Conservation (phyloP, 176 grass and related monocot species). For the Puccinellia tenuiflora region DNA sequence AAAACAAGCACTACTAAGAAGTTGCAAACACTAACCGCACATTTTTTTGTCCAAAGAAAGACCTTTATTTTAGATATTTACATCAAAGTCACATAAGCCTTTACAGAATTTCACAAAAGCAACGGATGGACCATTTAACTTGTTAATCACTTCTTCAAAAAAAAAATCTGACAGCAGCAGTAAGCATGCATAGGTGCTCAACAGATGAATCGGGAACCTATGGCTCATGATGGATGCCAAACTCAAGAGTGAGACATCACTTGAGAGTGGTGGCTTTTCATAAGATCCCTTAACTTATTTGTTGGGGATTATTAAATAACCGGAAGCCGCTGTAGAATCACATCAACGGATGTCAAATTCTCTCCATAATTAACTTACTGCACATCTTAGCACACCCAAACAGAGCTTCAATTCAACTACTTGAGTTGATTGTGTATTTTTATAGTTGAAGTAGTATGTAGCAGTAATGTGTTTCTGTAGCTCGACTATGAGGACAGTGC, state of each 20-base stretch:
- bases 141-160: neutral
- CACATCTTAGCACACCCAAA: neutral
- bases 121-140: neutral
- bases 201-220: neutral
- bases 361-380: neutral
- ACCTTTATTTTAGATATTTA: neutral
- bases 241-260: neutral
- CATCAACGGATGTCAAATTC: neutral
- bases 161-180: neutral
- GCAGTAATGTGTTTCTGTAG: neutral
- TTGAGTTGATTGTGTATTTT: neutral
- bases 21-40: neutral
- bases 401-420: neutral
- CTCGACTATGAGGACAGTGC: neutral
- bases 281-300: neutral
- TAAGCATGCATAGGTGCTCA: slow-evolving; percentile 19
- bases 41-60: neutral
- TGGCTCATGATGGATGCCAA: neutral
- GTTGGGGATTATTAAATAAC: neutral
- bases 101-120: neutral
- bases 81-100: neutral
- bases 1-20: neutral
- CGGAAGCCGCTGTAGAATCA: neutral
- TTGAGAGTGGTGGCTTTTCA: neutral
- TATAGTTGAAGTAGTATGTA: neutral